A percentile compares a stretch with the other conserved stretches of the same genome.
These are phyloP conservation scores for Achaetomiella virescens DNA, from an alignment of 495 filamentous ascomycete species.

Conservation along the genomic window DNA sequence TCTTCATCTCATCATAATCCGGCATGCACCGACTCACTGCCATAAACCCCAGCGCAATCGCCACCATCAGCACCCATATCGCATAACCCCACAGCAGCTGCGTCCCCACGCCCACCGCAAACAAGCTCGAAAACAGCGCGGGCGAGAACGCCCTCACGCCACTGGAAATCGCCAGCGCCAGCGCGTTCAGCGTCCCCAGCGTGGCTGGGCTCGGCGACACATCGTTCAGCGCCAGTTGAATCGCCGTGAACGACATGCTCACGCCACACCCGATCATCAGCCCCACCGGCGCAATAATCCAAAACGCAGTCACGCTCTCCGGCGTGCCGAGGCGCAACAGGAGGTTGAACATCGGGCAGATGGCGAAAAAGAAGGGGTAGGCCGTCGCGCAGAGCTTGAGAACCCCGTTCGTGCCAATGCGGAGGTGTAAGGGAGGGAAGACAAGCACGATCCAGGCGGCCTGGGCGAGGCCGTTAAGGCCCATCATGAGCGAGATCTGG, in stretches of 20 bases:
- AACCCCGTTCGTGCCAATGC: constrained; percentile 55
- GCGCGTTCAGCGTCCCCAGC: constrained; percentile 59
- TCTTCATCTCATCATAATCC: constrained; percentile 39
- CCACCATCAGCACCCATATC: constrained; percentile 56
- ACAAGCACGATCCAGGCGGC: constrained; percentile 57
- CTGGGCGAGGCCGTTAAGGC: constrained; percentile 52
- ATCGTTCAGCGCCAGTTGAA: constrained; percentile 64
- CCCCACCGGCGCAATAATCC: constrained; percentile 40
- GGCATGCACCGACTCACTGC: constrained; percentile 45
- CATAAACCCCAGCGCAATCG: constrained; percentile 41
- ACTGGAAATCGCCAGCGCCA: constrained; percentile 51
- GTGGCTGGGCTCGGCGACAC: constrained; percentile 52
- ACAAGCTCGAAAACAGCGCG: constrained; percentile 54
- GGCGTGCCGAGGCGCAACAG: constrained; percentile 39
- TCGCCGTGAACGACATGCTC: constrained; percentile 61
- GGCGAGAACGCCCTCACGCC: constrained; percentile 53
- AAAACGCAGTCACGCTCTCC: constrained; percentile 41
- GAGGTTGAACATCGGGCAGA: constrained; percentile 45
- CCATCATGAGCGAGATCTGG: constrained; percentile 56
- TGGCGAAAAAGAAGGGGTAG: constrained; percentile 54
- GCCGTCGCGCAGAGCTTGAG: constrained; percentile 45
- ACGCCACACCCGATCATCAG: constrained; percentile 51
- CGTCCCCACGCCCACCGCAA: constrained; percentile 51
- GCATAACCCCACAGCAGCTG: constrained; percentile 55
- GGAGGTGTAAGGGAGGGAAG: constrained; percentile 55